A percentile compares a stretch with the other conserved stretches of the same genome.
Evolutionary conservation across 129 eudicot genomes (phyloP).

Genomic region (Sambucus nigra): DNA sequence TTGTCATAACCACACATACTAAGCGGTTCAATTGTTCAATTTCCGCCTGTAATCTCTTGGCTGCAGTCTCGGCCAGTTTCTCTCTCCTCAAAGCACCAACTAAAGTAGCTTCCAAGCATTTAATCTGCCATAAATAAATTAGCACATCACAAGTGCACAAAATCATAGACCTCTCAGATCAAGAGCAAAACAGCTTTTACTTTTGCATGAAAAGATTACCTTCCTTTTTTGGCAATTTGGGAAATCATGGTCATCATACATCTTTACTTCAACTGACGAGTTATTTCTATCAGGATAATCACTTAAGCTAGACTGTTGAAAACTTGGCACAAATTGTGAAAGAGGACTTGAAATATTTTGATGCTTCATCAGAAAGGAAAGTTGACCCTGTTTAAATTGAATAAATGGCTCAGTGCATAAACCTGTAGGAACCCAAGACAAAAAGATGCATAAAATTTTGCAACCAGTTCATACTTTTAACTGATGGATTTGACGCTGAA

Average conservation of each 20-base stretch:
- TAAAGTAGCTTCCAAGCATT: slow-evolving; percentile 31
- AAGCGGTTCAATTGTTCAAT: slow-evolving; percentile 37
- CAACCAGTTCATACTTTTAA: slow-evolving; percentile 41
- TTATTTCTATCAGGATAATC: slow-evolving; percentile 19
- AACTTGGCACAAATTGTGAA: slow-evolving; percentile 21
- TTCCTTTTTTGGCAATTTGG: slow-evolving; percentile 18
- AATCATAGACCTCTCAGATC: slow-evolving; percentile 7
- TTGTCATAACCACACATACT: slow-evolving; percentile 24
- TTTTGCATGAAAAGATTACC: slow-evolving; percentile 22
- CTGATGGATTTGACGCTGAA: slow-evolving; percentile 76
- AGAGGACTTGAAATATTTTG: slow-evolving; percentile 20
- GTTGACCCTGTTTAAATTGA: slow-evolving; percentile 44
- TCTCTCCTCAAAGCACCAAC: slow-evolving; percentile 45
- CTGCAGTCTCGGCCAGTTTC: slow-evolving; percentile 34
- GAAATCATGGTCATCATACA: slow-evolving; percentile 18
- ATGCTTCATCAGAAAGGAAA: slow-evolving; percentile 57
- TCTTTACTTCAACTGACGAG: slow-evolving; percentile 18
- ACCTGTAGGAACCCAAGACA: slow-evolving; percentile 6
- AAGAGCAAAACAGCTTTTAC: slow-evolving; percentile 10
- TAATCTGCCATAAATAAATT: slow-evolving; percentile 31
- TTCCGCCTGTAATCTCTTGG: slow-evolving; percentile 34
- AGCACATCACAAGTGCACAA: slow-evolving; percentile 19
- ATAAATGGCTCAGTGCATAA: slow-evolving; percentile 16
- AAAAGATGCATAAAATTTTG: background rate
- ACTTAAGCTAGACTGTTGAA: slow-evolving; percentile 21